Conservation (phyloP, 208 protist genomes). For the Crithidia expoeki region DNA sequence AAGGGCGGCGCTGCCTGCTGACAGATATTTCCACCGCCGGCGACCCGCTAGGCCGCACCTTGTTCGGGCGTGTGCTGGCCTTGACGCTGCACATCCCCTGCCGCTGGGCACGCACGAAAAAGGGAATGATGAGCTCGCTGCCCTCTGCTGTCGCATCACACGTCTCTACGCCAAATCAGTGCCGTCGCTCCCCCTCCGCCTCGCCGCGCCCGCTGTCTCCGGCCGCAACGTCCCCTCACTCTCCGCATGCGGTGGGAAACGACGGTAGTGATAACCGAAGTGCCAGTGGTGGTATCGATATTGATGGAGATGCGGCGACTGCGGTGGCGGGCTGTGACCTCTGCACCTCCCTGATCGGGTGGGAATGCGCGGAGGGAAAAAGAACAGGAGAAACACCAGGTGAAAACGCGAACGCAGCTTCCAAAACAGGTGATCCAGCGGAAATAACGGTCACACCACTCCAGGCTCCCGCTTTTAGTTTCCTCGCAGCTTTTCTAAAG, state of each 20-base stretch:
- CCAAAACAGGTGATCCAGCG: not conserved
- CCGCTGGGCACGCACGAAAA: constrained; percentile 8
- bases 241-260: not conserved
- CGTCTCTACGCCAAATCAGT: not conserved
- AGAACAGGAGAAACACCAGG: too few relatives aligned
- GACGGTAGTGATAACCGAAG: not conserved
- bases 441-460: not conserved
- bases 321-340: constrained; percentile 30
- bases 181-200: not conserved
- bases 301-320: not conserved
- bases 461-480: not conserved
- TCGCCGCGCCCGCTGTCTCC: constrained; percentile 4
- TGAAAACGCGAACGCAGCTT: not conserved
- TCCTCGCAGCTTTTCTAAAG: constrained; percentile 27
- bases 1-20: constrained; percentile 62
- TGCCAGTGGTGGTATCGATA: not conserved
- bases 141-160: not conserved
- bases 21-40: constrained; percentile 56
- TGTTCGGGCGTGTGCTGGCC: constrained; percentile 69
- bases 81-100: constrained; percentile 50
- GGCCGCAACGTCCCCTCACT: not conserved
- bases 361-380: not conserved
- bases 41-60: constrained; percentile 60
- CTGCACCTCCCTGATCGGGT: constrained; percentile 11
- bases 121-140: not conserved